Base-by-base conservation (phyloP, 805 yeast species). In the Schwanniomyces occidentalis region DNA sequence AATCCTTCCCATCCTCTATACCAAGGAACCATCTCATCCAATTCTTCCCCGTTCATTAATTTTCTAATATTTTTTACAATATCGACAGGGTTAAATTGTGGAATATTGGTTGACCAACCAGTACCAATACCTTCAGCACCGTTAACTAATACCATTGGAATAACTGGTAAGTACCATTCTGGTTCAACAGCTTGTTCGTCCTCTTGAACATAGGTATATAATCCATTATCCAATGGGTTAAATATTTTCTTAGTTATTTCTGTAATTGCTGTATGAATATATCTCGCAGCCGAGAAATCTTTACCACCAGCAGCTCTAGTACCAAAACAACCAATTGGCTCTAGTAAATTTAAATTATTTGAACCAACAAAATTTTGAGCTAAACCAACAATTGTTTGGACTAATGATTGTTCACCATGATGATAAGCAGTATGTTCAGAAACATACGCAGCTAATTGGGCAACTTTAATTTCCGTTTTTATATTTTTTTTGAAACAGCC, bases 51-150 rank as follows among this genome's bases (percentile, higher is more conserved):
- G 13, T 71, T 67, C 88, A 93, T 80, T 49, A 93, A 54, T 25
- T 76, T 76, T 40, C 78, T 77, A 20, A 93, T 66, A 49, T 93
- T 93, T 2, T 61, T 65, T 16, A 88, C 88, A 41, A 93, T 69
- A 54, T 91, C 98, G 9, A 58, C 50, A 0, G 99, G 99, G 56
- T 93, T 89, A 63, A 76, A 91, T 25, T 86, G 80, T 1, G 99
- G 99, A 44, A 93, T 83, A 42, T 78, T 80, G 1, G 98, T 89
- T 45, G 96, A 86, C 97, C 98, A 93, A 46, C 99, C 99, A 30
- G 99, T 90, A 43, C 99, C 99, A 58, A 93, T 93, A 67, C 99
- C 99, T 62, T 93, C 99, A 6, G 91, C 75, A 38, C 99, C 99
- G 54, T 93, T 93, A 4, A 93, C 95, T 42, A 93, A 71, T n/a